Percentiles rank a stretch among this genome's conserved stretches.
Conservation (phyloP, 2,329 filamentous ascomycete species). For the Fusarium sp. region DNA sequence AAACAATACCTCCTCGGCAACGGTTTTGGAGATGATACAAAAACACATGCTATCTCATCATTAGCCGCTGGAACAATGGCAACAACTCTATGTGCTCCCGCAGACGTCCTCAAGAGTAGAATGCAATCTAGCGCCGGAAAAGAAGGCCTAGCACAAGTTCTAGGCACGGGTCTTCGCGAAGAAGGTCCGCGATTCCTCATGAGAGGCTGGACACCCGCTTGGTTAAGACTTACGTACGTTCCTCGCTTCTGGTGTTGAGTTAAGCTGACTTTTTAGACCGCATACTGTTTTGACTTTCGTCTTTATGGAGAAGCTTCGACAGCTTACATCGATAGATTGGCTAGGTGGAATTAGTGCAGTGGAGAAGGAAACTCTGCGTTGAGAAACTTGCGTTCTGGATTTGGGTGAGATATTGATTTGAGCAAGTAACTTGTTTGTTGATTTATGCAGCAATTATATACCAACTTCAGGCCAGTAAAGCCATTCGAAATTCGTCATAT, state of each 20-base stretch:
- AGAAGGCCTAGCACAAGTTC: conserved; percentile 48
- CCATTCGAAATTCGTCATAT: conserved; percentile 68
- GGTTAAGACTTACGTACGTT: conserved; percentile 55
- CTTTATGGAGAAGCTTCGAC: conserved; percentile 56
- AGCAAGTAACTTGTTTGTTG: conserved; percentile 21
- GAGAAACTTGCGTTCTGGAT: background rate
- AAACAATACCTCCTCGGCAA: conserved; percentile 46
- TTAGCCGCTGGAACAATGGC: conserved; percentile 57
- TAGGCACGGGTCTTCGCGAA: conserved; percentile 47
- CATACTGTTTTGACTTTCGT: conserved; percentile 58
- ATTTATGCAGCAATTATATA: conserved; percentile 22
- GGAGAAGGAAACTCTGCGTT: conserved; percentile 24
- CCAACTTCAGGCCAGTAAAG: conserved; percentile 62
- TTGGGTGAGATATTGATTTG: background rate
- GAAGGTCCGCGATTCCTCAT: conserved; percentile 56
- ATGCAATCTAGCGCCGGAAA: conserved; percentile 48
- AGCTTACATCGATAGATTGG: conserved; percentile 44
- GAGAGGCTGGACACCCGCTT: conserved; percentile 58
- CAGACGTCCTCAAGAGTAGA: conserved; percentile 57
- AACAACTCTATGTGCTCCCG: conserved; percentile 56
- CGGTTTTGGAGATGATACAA: conserved; percentile 50
- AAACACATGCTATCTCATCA: conserved; percentile 53
- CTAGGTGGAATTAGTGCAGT: conserved; percentile 9
- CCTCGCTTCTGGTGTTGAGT: accelerated
- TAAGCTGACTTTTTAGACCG: conserved; percentile 44